Conservation (phyloP, 169 alveolate genomes). For the Theileria annulata region DNA sequence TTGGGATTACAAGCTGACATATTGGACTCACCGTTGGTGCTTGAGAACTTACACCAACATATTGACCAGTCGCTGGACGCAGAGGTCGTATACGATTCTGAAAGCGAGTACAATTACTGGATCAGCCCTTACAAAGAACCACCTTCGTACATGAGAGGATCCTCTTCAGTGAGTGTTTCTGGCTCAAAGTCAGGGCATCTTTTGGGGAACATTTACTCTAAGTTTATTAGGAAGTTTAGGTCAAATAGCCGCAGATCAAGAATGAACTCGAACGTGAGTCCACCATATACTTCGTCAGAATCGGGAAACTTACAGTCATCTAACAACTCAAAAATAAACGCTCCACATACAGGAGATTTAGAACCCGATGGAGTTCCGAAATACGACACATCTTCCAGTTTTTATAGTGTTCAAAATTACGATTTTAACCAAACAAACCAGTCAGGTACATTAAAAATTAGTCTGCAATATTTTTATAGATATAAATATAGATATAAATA, state of each 20-base stretch:
- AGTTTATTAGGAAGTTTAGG: background rate
- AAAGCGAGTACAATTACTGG: constrained; percentile 8
- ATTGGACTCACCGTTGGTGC: constrained; percentile 29
- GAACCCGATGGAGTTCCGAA: background rate
- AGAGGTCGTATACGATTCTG: constrained; percentile 1
- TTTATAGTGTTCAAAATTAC: background rate
- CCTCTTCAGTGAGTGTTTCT: background rate
- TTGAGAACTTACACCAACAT: background rate
- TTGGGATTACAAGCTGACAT: constrained; percentile 56
- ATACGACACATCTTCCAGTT: background rate
- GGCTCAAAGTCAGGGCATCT: background rate
- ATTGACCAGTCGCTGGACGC: background rate
- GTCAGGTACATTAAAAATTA: background rate
- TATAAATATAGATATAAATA: background rate
- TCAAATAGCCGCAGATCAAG: background rate
- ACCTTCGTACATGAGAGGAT: background rate
- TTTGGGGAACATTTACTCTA: background rate
- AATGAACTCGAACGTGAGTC: background rate
- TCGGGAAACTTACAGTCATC: background rate
- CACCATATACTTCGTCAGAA: background rate
- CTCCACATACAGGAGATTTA: background rate
- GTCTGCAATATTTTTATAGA: background rate
- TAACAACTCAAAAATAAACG: background rate
- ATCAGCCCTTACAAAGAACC: background rate
- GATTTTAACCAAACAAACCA: background rate